These are phyloP conservation scores for Vinca minor DNA, from an alignment of 257 asterid genomes.

Conservation along the genomic window DNA sequence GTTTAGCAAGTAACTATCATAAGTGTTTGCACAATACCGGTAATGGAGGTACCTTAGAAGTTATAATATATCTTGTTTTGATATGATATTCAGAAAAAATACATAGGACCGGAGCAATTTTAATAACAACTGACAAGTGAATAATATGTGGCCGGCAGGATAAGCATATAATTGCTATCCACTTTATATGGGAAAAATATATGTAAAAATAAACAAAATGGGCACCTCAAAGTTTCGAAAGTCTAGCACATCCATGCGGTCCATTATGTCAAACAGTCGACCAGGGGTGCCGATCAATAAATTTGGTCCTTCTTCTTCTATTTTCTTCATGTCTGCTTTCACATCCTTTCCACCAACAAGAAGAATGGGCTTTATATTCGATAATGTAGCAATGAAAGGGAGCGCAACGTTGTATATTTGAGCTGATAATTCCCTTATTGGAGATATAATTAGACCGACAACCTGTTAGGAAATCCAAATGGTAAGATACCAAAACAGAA, in stretches of 20 bases:
- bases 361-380: slow-evolving; percentile 61
- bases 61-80: background rate
- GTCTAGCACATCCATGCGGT: slow-evolving; percentile 65
- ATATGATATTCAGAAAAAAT: background rate
- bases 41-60: background rate
- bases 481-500: background rate
- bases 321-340: slow-evolving; percentile 53
- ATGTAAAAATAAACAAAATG: background rate
- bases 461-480: slow-evolving; percentile 38
- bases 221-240: slow-evolving; percentile 73
- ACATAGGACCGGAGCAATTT: background rate
- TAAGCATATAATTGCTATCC: too few relatives aligned
- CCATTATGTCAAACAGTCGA: slow-evolving; percentile 78
- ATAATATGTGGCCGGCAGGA: background rate
- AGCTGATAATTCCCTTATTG: slow-evolving; percentile 84
- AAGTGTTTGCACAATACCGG: background rate
- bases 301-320: slow-evolving; percentile 84
- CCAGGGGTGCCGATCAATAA: slow-evolving; percentile 91
- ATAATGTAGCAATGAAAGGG: slow-evolving; percentile 67
- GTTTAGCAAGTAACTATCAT: background rate
- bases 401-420: slow-evolving; percentile 88
- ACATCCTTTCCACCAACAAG: slow-evolving; percentile 86
- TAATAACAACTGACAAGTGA: background rate
- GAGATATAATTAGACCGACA: slow-evolving; percentile 71
- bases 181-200: background rate